Base-by-base conservation (phyloP, 2,329 filamentous ascomycete genomes). In the Claviceps purpurea region DNA sequence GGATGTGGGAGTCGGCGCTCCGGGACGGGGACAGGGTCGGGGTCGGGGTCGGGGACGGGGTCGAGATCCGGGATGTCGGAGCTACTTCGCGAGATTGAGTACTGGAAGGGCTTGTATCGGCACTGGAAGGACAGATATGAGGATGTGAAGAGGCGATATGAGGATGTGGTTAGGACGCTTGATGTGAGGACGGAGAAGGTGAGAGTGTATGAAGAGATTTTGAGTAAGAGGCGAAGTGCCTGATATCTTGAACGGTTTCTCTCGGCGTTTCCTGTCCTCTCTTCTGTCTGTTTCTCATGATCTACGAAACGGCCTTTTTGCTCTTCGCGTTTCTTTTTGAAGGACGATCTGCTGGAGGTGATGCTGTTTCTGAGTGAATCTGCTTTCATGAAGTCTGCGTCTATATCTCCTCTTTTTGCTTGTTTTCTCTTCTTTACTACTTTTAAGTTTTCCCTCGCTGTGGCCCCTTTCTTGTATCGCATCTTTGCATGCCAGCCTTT, bases 21-120 rank as follows among this genome's bases (percentile, higher is more conserved):
- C 41, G 26, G 20, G 41, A 57, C 55, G 39, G 74, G 48, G 68
- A 67, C 54, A 59, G 65, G 3, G 61, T 73, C 39, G 56, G 57
- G 24, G 24, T 2, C 42, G 55, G 57, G 3, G 60, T 73, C 39
- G 56, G 57, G 16, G 60, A 59, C 2, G 59, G 67, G 37, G 52
- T 72, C 20, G 60, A 62, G 38, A 62, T 68, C 50, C 56, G 72
- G 1, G 60, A 64, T 69, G 3, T 55, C 61, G 20, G 65, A 68
- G 20, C 54, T 70, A 47, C 57, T 57, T 42, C 57, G 61, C 11
- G 64, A 69, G 44, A 61, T 67, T 10, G 58, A 63, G 3, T 63
- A 67, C 41, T 70, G 65, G 67, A 67, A 64, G 18, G 59, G 65
- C 18, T 59, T 62, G 50, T 61, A 57, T 26, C 54, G 60, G 11